Evolutionary conservation across 164 flowering plant genomes (phyloP).

Genomic region (Pachysandra terminalis): DNA sequence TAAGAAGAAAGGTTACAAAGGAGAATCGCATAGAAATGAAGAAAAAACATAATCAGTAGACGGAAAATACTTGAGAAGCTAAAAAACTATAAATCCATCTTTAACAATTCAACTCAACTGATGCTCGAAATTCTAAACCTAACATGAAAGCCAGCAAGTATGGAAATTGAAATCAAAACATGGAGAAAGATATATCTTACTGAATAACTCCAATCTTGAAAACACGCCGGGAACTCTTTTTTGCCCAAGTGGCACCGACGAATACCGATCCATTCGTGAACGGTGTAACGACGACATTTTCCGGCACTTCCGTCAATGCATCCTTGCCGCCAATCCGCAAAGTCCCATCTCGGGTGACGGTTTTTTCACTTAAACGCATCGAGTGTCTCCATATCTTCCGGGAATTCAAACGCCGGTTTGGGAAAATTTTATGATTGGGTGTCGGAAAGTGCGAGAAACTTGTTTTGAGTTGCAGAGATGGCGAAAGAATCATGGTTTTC

Average conservation of each 20-base stretch:
- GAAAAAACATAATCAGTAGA: no score
- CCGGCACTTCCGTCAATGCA: constrained; percentile 43
- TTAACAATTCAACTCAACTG: no score
- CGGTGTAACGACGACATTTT: constrained; percentile 41
- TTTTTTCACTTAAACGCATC: constrained; percentile 30
- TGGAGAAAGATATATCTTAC: constrained; percentile 23
- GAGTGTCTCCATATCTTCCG: constrained; percentile 22
- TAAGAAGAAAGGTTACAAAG: no score
- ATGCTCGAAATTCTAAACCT: no score
- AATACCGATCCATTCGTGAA: constrained; percentile 20
- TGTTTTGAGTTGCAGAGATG: constrained; percentile 20
- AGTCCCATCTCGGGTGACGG: constrained; percentile 32
- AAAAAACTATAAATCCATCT: no score
- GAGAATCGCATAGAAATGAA: no score
- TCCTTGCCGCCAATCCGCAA: constrained; percentile 41
- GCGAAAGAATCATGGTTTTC: constrained; percentile 10
- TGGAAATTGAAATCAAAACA: not conserved
- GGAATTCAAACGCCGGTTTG: constrained; percentile 12
- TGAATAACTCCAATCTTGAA: constrained; percentile 59
- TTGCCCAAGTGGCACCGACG: constrained; percentile 22
- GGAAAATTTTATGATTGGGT: constrained; percentile 13
- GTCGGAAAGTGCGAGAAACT: constrained; percentile 18
- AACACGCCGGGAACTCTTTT: constrained; percentile 33
- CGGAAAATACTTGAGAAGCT: no score
- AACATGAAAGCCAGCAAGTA: not conserved